These are phyloP conservation scores for Vigna hirtella DNA, from an alignment of 306 rosid species.

Conservation along the genomic window DNA sequence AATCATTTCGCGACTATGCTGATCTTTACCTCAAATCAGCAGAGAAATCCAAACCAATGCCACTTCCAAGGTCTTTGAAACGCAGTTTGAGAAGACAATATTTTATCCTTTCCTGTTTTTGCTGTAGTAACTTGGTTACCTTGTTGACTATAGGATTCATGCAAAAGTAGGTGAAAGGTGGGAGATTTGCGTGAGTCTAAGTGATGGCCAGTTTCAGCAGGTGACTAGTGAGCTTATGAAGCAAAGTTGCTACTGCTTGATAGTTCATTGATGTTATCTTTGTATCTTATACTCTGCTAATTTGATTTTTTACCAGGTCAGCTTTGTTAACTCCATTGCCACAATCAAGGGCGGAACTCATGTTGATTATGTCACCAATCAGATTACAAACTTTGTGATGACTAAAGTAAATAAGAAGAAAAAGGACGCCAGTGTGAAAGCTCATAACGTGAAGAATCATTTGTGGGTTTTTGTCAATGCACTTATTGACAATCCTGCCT, in stretches of 20 bases:
- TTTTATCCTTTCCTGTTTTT: not conserved
- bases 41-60: conserved; percentile 49
- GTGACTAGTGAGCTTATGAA: conserved; percentile 46
- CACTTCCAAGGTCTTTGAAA: conserved; percentile 65
- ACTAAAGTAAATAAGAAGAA: conserved; percentile 85
- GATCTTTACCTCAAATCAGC: conserved; percentile 82
- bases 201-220: conserved; percentile 98
- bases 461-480: conserved; percentile 96
- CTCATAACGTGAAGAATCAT: conserved; percentile 90
- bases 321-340: conserved; percentile 85
- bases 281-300: conserved; percentile 1
- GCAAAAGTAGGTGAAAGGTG: conserved; percentile 85
- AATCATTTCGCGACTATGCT: conserved; percentile 80
- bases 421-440: conserved; percentile 90
- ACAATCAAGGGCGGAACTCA: conserved; percentile 98
- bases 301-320: conserved; percentile 64
- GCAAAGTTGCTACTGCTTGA: not conserved
- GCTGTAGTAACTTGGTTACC: conserved; percentile 29
- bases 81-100: not conserved
- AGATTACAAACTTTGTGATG: conserved; percentile 81
- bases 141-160: conserved; percentile 56
- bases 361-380: conserved; percentile 83
- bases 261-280: not conserved
- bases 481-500: conserved; percentile 95
- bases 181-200: conserved; percentile 86